These are phyloP conservation scores for Plantago elongata DNA, from an alignment of 257 asterid species.

Conservation along the genomic window DNA sequence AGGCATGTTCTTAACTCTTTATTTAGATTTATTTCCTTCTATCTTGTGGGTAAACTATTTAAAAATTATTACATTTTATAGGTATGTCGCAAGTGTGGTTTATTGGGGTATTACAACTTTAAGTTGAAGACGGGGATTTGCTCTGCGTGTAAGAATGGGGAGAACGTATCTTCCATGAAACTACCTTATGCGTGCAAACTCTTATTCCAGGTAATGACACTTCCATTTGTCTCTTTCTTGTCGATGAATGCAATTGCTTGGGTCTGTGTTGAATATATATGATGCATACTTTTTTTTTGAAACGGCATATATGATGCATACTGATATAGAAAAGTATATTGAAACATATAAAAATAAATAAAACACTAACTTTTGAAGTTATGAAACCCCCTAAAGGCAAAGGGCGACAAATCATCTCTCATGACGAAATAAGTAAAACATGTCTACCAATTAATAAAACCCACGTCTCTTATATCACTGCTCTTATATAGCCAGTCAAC, in stretches of 20 bases:
- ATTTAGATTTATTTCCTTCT: background rate
- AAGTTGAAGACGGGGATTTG: conserved; percentile 71
- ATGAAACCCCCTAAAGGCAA: too few relatives aligned
- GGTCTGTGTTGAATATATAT: too few relatives aligned
- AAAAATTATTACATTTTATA: conserved; percentile 21
- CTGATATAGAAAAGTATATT: too few relatives aligned
- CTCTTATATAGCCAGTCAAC: too few relatives aligned
- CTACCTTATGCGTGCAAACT: conserved; percentile 99
- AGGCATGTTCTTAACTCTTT: background rate
- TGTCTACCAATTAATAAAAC: too few relatives aligned
- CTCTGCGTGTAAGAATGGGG: conserved; percentile 84
- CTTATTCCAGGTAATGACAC: conserved; percentile 66
- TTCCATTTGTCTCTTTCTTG: background rate
- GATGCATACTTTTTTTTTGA: too few relatives aligned
- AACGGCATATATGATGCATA: too few relatives aligned
- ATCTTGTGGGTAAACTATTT: background rate
- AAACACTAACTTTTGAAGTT: too few relatives aligned
- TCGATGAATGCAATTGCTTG: background rate
- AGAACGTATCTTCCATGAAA: conserved; percentile 84
- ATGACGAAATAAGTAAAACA: too few relatives aligned
- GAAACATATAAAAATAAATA: too few relatives aligned
- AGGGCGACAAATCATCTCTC: too few relatives aligned
- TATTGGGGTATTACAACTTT: conserved; percentile 74
- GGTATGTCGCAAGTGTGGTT: conserved; percentile 92
- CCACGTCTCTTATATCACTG: too few relatives aligned